Conservation (phyloP, 768 basidiomycete species). For the Hemileccinum impolitum region DNA sequence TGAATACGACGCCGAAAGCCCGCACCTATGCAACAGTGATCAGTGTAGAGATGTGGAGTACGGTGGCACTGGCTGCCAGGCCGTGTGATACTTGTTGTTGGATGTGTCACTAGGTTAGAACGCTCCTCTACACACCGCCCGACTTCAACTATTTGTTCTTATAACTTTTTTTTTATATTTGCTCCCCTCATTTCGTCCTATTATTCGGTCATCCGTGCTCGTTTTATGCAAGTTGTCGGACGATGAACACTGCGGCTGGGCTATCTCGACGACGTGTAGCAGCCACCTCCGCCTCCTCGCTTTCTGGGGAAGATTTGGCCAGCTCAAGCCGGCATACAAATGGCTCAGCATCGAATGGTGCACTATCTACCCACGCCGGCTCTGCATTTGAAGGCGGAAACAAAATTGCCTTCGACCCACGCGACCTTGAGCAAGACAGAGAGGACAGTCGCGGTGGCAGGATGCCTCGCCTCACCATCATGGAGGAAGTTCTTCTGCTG, state of each 20-base stretch:
- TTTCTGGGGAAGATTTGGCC: constrained; percentile 37
- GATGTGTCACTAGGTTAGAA: constrained; percentile 7
- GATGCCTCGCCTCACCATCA: constrained; percentile 84
- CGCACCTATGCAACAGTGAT: no score
- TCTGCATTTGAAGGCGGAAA: constrained; percentile 83
- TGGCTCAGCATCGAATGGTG: constrained; percentile 28
- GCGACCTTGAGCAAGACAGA: constrained; percentile 75
- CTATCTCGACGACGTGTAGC: constrained; percentile 59
- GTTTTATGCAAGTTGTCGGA: constrained; percentile 22
- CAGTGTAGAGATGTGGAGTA: no score
- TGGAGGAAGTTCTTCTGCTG: constrained; percentile 94
- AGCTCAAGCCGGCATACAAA: constrained; percentile 28
- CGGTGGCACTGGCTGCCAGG: no score
- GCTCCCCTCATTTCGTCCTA: constrained; percentile 2
- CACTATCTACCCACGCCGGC: constrained; percentile 59
- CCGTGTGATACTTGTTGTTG: constrained; percentile 4
- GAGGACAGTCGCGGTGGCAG: constrained; percentile 68
- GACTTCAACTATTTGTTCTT: constrained; percentile 3
- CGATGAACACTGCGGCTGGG: constrained; percentile 51
- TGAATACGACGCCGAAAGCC: background rate
- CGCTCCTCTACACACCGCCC: constrained; percentile 5
- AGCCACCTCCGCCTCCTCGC: constrained; percentile 36
- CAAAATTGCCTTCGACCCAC: constrained; percentile 90
- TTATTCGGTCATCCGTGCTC: background rate
- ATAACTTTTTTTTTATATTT: constrained; percentile 3